These are phyloP conservation scores for Calocera viscosa DNA, from an alignment of 768 basidiomycete genomes.

Conservation along the genomic window DNA sequence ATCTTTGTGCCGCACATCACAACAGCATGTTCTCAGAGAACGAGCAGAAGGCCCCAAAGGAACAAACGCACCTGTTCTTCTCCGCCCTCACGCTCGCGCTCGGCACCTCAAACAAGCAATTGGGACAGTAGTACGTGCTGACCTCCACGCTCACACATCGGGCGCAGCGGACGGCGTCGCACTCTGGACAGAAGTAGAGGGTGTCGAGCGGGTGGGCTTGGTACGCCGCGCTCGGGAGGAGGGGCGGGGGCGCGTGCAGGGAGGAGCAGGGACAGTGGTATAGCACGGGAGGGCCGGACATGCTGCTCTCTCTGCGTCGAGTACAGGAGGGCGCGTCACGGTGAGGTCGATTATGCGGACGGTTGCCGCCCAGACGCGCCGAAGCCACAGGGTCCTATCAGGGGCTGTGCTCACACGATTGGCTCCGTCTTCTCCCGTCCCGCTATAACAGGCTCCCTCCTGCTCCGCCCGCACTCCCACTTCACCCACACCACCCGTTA, in stretches of 20 bases:
- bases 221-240: conserved; percentile 60
- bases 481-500: not conserved
- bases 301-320: not conserved
- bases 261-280: conserved; percentile 29
- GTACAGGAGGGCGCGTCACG: not conserved
- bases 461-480: not conserved
- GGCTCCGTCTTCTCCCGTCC: conserved; percentile 5
- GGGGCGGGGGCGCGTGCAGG: conserved; percentile 46
- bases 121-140: conserved; percentile 94
- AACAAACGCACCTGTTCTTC: conserved; percentile 65
- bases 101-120: conserved; percentile 96
- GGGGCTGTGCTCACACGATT: not conserved
- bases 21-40: not conserved
- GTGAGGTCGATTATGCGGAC: not conserved
- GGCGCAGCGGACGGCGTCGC: conserved; percentile 88
- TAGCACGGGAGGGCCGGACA: conserved; percentile 18
- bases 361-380: not conserved
- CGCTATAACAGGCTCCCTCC: not conserved
- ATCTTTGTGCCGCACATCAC: conserved; percentile 45
- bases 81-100: conserved; percentile 96
- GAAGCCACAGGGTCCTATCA: not conserved
- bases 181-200: conserved; percentile 97
- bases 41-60: not conserved
- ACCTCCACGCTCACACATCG: conserved; percentile 87
- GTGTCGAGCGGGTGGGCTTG: conserved; percentile 73